These are phyloP conservation scores for Celoporthe dispersa DNA, from an alignment of 2,329 filamentous ascomycete species.

Conservation along the genomic window DNA sequence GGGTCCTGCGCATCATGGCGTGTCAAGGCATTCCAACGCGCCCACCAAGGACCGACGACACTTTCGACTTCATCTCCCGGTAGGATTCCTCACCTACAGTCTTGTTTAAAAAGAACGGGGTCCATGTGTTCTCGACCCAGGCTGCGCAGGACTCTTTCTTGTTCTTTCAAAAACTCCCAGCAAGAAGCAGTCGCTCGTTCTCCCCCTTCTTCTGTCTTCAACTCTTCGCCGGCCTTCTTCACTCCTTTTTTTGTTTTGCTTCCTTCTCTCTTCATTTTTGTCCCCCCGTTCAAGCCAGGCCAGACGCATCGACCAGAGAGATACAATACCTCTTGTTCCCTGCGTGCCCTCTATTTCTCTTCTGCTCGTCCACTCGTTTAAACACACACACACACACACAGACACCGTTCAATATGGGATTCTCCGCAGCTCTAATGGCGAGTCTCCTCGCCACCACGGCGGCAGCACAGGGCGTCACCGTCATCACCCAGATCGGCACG, in stretches of 20 bases:
- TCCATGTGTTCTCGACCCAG: neutral
- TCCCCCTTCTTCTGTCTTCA: neutral
- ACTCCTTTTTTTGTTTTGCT: neutral
- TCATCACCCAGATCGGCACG: constrained; percentile 1
- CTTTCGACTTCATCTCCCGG: neutral
- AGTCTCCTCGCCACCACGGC: neutral
- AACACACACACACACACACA: neutral
- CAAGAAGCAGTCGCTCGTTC: neutral
- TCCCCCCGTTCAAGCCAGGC: neutral
- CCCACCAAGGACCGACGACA: neutral
- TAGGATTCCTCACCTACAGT: neutral
- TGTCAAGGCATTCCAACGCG: constrained; percentile 11
- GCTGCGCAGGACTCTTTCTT: neutral
- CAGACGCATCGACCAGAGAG: neutral
- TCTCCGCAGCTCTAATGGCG: constrained; percentile 4
- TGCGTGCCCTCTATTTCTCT: neutral
- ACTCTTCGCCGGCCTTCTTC: too few species aligned
- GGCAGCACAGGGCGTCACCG: constrained; percentile 1
- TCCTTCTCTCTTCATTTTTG: neutral
- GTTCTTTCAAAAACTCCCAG: neutral
- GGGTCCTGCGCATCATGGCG: constrained; percentile 3
- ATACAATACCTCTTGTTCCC: neutral
- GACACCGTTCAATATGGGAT: neutral
- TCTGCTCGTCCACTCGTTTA: constrained; percentile 11
- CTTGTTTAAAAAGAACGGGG: constrained; percentile 4